Evolutionary conservation across 1,139 yeast species (phyloP).

Genomic region (Pneumocystis canis): DNA sequence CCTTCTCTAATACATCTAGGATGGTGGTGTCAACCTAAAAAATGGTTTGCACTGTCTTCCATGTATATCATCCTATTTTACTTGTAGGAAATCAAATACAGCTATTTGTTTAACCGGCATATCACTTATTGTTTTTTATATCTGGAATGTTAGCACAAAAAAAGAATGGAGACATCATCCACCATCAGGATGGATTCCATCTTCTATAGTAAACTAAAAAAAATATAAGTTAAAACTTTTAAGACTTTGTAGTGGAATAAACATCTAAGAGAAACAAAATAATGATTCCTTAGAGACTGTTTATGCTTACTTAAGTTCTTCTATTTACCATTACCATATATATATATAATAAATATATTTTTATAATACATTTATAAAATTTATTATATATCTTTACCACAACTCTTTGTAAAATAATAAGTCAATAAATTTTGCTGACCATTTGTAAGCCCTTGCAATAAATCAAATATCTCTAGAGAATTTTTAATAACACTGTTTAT

Average conservation of each 20-base stretch:
- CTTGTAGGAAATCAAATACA: neutral
- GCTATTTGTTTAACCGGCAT: conserved; percentile 4
- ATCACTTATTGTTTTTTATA: conserved; percentile 5
- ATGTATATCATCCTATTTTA: neutral
- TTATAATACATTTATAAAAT: neutral
- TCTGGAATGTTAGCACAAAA: conserved; percentile 7
- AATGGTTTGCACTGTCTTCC: conserved; percentile 22
- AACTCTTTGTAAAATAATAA: conserved; percentile 9
- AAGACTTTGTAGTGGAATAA: neutral
- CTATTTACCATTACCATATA: neutral
- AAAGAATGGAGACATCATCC: conserved; percentile 8
- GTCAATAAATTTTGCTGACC: conserved; percentile 10
- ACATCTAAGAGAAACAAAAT: neutral
- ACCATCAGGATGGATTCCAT: conserved; percentile 3
- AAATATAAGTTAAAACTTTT: neutral
- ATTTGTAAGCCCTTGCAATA: conserved; percentile 5
- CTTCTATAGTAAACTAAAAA: neutral
- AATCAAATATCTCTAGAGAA: conserved; percentile 4
- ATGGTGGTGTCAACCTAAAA: conserved; percentile 32
- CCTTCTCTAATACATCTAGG: conserved; percentile 17
- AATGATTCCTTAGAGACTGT: neutral
- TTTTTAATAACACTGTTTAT: conserved; percentile 8
- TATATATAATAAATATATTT: neutral
- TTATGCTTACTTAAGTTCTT: neutral
- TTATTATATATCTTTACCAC: neutral